Evolutionary conservation across 2,329 filamentous ascomycete genomes (phyloP), one percentile per base, ranked within the genome.

Genomic region (Nothophaeocryptopus gaeumannii): DNA sequence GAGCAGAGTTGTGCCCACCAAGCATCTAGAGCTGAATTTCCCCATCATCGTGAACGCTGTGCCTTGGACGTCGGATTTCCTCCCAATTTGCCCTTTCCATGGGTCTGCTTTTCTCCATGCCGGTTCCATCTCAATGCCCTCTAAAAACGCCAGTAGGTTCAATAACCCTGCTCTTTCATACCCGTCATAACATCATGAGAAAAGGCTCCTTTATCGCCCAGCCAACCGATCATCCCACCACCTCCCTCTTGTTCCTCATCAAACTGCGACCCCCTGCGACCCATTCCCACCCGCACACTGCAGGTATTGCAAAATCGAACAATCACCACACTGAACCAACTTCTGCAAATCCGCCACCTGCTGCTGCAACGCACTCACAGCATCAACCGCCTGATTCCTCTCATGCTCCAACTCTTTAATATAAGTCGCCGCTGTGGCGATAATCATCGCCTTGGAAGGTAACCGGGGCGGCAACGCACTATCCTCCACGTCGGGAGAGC

Each of bases 341-440:
- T 69, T 69, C 55, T 74, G 71, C 9, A 75, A 63, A 35, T 70
- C 71, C 53, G 70, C 69, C 43, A 75, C 65, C 16, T 72, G 63
- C 15, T 66, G 63, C 52, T 66, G 61, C 13, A 75, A 58, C 8
- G 67, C 45, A 40, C 65, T 60, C 30, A 73, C 72, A 51, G 71
- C 69, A 8, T 72, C 68, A 1, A 65, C 60, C 5, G 73, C 54
- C 13, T 57, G 59, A 51, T 70, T 66, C 60, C 70, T 69, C 47
- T 74, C 72, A 26, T 68, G 70, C 53, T 74, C 71, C 53, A 73
- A 66, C 50, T 73, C 69, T 59, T 74, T 71, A 63, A 76, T 74
- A 60, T 74, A 72, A 8, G 71, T 69, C 15, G 71, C 73, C 14
- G 73, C 73, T 1, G 69, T 72, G 8, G 71, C 71, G 29, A 76